Evolutionary conservation across 2,329 filamentous ascomycete genomes (phyloP).

Genomic region (Capronia americana): DNA sequence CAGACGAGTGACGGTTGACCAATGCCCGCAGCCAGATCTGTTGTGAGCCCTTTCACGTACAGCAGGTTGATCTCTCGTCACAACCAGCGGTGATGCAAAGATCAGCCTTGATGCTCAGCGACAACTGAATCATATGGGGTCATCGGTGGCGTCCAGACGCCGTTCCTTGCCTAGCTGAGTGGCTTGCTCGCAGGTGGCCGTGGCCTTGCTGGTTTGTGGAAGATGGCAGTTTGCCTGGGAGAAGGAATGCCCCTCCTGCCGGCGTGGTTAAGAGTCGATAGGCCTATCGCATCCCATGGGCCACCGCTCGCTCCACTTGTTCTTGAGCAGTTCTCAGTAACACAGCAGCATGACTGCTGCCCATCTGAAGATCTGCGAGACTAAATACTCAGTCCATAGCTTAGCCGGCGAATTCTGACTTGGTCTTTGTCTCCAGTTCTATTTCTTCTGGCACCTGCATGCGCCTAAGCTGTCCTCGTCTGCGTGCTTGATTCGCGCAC

Average conservation of each 20-base stretch:
- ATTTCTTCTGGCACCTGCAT: constrained; percentile 14
- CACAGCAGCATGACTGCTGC: constrained; percentile 4
- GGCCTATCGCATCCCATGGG: background rate
- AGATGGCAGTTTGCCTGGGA: constrained; percentile 9
- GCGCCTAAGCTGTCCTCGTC: constrained; percentile 11
- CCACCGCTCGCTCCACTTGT: constrained; percentile 2
- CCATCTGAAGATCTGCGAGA: constrained; percentile 10
- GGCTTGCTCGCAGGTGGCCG: background rate
- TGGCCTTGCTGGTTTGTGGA: background rate
- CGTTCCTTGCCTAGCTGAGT: constrained; percentile 15
- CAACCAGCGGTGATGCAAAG: constrained; percentile 18
- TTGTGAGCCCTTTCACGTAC: constrained; percentile 27
- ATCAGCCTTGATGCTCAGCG: constrained; percentile 8
- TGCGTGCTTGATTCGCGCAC: constrained; percentile 19
- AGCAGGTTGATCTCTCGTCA: constrained; percentile 19
- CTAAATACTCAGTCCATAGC: constrained; percentile 20
- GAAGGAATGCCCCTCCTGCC: constrained; percentile 3
- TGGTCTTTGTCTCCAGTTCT: constrained; percentile 14
- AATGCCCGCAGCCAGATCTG: constrained; percentile 33
- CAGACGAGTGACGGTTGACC: constrained; percentile 23
- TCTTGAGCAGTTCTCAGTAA: constrained; percentile 17
- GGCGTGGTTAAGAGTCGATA: background rate
- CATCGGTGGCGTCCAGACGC: constrained; percentile 10
- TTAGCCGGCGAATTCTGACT: constrained; percentile 9
- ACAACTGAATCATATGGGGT: constrained; percentile 1